A percentile compares a stretch with the other conserved stretches of the same genome.
These are phyloP conservation scores for Cryptococcus sp. DNA, from an alignment of 1,284 basidiomycete genomes.

Conservation along the genomic window DNA sequence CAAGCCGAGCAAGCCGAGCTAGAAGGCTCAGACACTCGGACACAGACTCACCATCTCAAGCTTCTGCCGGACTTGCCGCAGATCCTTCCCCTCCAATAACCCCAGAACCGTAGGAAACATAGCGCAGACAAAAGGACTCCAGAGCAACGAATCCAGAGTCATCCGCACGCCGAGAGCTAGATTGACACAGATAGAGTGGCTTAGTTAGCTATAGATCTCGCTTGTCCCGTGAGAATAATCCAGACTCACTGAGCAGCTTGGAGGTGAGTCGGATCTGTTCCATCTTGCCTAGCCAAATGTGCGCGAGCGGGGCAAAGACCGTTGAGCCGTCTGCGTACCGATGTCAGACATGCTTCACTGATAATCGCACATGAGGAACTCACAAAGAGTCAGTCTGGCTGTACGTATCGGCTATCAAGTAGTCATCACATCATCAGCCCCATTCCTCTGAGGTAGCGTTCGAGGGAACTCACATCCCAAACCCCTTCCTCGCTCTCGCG, in stretches of 20 bases:
- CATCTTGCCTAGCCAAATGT: constrained; percentile 37
- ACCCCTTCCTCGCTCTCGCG: constrained; percentile 14
- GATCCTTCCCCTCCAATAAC: constrained; percentile 45
- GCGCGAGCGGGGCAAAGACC: constrained; percentile 46
- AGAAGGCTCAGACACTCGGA: too few relatives aligned
- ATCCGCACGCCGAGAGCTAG: constrained; percentile 34
- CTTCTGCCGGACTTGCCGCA: constrained; percentile 42
- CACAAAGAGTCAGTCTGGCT: constrained; percentile 68
- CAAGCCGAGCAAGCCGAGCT: too few relatives aligned
- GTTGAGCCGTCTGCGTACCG: constrained; percentile 23
- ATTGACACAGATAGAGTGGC: too few relatives aligned
- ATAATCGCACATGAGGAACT: constrained; percentile 54
- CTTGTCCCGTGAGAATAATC: too few relatives aligned
- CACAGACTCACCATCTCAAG: constrained; percentile 36
- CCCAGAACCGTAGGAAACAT: constrained; percentile 48
- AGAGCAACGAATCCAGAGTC: constrained; percentile 33
- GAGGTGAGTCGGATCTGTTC: constrained; percentile 35
- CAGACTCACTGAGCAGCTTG: constrained; percentile 28
- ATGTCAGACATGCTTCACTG: too few relatives aligned
- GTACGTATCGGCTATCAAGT: constrained; percentile 65
- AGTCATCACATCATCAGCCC: background rate
- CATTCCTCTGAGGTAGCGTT: background rate
- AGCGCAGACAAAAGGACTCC: constrained; percentile 46
- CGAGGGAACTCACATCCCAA: constrained; percentile 23
- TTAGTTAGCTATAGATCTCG: background rate